These are phyloP conservation scores for Quercus phellos DNA, from an alignment of 331 rosid genomes.

Conservation along the genomic window DNA sequence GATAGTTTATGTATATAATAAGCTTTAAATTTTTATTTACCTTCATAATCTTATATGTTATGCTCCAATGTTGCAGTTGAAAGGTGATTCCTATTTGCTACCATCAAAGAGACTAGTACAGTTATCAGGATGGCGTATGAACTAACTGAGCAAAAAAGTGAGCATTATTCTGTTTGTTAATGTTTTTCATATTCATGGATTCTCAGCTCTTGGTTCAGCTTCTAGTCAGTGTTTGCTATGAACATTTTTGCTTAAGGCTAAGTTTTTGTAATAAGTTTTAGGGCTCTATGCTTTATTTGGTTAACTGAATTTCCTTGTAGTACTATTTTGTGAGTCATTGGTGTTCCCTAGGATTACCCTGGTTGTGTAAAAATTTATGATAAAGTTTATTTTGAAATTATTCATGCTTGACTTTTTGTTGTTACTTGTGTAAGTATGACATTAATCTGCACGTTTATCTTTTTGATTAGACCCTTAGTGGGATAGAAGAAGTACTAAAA, in stretches of 20 bases:
- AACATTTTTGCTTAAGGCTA: not conserved
- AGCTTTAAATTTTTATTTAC: not conserved
- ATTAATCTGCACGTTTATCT: too few relatives aligned
- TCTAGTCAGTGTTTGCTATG: not conserved
- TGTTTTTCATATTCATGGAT: not conserved
- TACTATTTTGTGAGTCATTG: too few relatives aligned
- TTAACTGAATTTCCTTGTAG: too few relatives aligned
- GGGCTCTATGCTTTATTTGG: not conserved
- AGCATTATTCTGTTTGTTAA: constrained; percentile 13
- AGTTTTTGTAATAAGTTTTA: not conserved
- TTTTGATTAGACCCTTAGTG: too few relatives aligned
- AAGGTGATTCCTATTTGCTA: constrained; percentile 7
- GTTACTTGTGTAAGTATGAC: too few relatives aligned
- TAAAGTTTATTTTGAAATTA: too few relatives aligned
- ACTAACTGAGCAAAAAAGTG: constrained; percentile 61
- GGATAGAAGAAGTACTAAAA: too few relatives aligned
- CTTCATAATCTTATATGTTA: not conserved
- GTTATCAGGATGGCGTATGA: constrained; percentile 52
- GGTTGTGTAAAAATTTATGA: too few relatives aligned
- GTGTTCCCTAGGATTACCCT: too few relatives aligned
- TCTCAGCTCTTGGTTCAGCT: not conserved
- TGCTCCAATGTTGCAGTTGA: constrained; percentile 20
- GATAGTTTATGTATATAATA: not conserved
- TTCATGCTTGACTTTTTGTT: too few relatives aligned
- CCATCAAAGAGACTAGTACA: constrained; percentile 12